Conservation (phyloP, 2,329 filamentous ascomycete species). For the Phoma sp. region DNA sequence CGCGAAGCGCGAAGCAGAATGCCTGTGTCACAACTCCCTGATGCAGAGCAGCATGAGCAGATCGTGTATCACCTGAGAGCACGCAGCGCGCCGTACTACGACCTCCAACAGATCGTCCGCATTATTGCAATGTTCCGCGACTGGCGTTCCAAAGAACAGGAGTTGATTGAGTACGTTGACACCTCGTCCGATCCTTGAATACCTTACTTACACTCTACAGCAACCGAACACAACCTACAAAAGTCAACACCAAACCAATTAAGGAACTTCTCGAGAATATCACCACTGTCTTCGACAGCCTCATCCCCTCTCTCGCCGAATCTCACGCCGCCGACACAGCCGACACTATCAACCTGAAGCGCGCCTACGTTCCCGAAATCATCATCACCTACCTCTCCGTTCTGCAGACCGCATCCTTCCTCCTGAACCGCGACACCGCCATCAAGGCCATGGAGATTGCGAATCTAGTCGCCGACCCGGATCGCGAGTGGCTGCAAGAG, state of each 20-base stretch:
- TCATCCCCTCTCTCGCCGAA: conserved; percentile 39
- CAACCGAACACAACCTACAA: conserved; percentile 20
- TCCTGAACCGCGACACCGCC: conserved; percentile 76
- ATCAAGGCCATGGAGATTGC: conserved; percentile 89
- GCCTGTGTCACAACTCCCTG: conserved; percentile 29
- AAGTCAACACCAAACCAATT: conserved; percentile 40
- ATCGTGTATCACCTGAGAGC: conserved; percentile 33
- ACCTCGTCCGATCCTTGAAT: neutral
- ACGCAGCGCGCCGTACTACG: conserved; percentile 48
- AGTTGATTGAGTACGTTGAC: conserved; percentile 35
- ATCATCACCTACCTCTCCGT: conserved; percentile 84
- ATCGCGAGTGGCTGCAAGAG: conserved; percentile 44
- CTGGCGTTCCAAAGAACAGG: conserved; percentile 54
- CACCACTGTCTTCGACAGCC: conserved; percentile 45
- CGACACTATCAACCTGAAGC: conserved; percentile 71
- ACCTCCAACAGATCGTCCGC: conserved; percentile 53
- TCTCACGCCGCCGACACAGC: conserved; percentile 46
- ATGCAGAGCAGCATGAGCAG: conserved; percentile 27
- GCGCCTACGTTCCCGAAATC: conserved; percentile 83
- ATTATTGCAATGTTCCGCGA: conserved; percentile 52
- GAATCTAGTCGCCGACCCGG: conserved; percentile 67
- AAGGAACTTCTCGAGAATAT: conserved; percentile 52
- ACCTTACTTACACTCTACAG: conserved; percentile 15
- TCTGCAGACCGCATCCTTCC: conserved; percentile 78
- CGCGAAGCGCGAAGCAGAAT: conserved; percentile 27